These are phyloP conservation scores for Wickerhamiella spandovensis DNA, from an alignment of 805 yeast genomes.

Conservation along the genomic window DNA sequence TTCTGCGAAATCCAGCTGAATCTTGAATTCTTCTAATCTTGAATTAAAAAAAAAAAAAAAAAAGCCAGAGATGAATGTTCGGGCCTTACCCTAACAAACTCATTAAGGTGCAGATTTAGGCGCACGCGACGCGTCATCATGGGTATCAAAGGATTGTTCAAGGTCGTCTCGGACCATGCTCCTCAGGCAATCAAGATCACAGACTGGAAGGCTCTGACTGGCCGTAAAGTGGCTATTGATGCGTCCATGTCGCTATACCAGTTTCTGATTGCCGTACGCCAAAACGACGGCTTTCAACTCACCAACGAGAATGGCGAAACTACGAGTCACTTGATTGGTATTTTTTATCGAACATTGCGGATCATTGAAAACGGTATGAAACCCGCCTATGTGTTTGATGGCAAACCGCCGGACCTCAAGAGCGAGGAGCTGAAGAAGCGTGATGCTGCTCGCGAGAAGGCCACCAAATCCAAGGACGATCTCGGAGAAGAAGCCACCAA, in stretches of 20 bases:
- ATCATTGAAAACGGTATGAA: slow-evolving; percentile 88
- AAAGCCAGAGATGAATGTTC: too few species aligned
- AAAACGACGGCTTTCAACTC: slow-evolving; percentile 89
- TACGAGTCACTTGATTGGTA: slow-evolving; percentile 84
- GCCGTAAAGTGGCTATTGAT: slow-evolving; percentile 91
- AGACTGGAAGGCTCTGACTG: slow-evolving; percentile 77
- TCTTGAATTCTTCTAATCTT: too few species aligned
- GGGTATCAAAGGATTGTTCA: slow-evolving; percentile 49
- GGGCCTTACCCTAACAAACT: background rate
- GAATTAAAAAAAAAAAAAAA: too few species aligned
- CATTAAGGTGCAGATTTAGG: background rate
- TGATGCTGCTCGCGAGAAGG: slow-evolving; percentile 66
- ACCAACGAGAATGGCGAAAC: slow-evolving; percentile 85
- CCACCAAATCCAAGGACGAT: slow-evolving; percentile 58
- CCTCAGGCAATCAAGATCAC: slow-evolving; percentile 64
- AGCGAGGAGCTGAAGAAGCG: slow-evolving; percentile 89
- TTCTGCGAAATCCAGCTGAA: too few species aligned
- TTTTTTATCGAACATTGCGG: slow-evolving; percentile 84
- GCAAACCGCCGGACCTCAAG: slow-evolving; percentile 90
- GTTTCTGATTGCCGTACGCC: slow-evolving; percentile 90
- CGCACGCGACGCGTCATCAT: slow-evolving; percentile 10
- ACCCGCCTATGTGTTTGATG: slow-evolving; percentile 95
- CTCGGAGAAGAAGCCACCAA: slow-evolving; percentile 64
- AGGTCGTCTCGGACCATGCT: slow-evolving; percentile 78
- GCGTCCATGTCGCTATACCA: slow-evolving; percentile 90